Evolutionary conservation across 225 moss, liverwort and hornwort species (phyloP).

Genomic region (Physcomitrellopsis africana): DNA sequence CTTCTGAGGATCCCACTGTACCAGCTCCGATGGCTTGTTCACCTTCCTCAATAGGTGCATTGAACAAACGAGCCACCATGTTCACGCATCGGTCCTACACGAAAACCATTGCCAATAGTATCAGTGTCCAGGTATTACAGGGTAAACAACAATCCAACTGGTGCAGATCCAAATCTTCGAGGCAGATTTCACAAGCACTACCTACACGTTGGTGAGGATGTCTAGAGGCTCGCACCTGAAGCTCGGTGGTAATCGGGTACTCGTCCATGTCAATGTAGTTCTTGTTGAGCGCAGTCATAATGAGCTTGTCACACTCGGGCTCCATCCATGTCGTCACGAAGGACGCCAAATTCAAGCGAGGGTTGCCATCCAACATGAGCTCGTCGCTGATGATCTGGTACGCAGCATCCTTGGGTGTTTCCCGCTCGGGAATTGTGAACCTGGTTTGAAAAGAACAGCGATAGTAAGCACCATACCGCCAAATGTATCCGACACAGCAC

Average conservation of each 20-base stretch:
- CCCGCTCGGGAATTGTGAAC: slow-evolving; percentile 40
- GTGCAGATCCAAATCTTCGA: not conserved
- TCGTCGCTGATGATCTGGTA: slow-evolving; percentile 69
- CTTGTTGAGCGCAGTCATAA: slow-evolving; percentile 57
- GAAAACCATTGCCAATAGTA: not conserved
- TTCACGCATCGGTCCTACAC: slow-evolving; percentile 72
- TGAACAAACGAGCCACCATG: slow-evolving; percentile 66
- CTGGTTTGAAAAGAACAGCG: slow-evolving; percentile 21
- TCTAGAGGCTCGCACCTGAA: slow-evolving; percentile 44
- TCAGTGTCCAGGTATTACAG: not conserved
- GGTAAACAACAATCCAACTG: not conserved
- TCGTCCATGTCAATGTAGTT: slow-evolving; percentile 82
- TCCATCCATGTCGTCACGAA: slow-evolving; percentile 78
- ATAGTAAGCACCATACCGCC: no score
- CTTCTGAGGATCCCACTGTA: slow-evolving; percentile 70
- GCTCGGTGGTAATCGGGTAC: slow-evolving; percentile 85
- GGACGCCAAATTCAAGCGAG: slow-evolving; percentile 65
- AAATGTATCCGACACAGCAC: no score
- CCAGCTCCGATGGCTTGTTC: slow-evolving; percentile 59
- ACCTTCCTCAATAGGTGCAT: slow-evolving; percentile 52
- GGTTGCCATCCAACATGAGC: slow-evolving; percentile 70
- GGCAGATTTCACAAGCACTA: not conserved
- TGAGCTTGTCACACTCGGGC: slow-evolving; percentile 70
- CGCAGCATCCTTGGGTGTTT: slow-evolving; percentile 64
- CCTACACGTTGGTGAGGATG: not conserved